Percentiles rank a stretch among this genome's conserved stretches.
Evolutionary conservation across 2,329 filamentous ascomycete species (phyloP).

Genomic region (Chrysoporthe cubensis): DNA sequence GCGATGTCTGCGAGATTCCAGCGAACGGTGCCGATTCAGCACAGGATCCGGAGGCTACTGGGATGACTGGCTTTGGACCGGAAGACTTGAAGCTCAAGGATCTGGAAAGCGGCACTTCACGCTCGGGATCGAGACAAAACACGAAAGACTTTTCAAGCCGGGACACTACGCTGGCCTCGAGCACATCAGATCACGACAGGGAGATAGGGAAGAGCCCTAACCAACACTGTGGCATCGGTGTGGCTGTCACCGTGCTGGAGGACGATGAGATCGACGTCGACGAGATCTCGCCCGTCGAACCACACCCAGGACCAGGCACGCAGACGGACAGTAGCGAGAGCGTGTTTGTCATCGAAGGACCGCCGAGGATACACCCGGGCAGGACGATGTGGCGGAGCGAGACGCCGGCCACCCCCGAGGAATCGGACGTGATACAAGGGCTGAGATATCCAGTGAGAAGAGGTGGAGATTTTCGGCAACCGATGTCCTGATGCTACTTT

Average conservation of each 20-base stretch:
- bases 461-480: background rate
- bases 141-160: constrained; percentile 16
- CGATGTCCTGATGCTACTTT: background rate
- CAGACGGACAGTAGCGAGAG: constrained; percentile 38
- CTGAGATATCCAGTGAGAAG: constrained; percentile 17
- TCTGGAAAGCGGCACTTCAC: constrained; percentile 35
- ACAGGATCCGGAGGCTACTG: constrained; percentile 21
- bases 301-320: constrained; percentile 7
- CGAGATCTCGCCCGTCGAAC: constrained; percentile 24
- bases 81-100: constrained; percentile 44
- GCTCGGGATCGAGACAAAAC: constrained; percentile 4
- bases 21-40: background rate
- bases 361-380: constrained; percentile 27
- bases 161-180: constrained; percentile 11
- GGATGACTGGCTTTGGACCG: constrained; percentile 41
- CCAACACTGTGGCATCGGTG: background rate
- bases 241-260: constrained; percentile 31
- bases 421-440: constrained; percentile 32
- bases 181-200: background rate
- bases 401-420: constrained; percentile 34
- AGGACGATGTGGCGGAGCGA: constrained; percentile 25
- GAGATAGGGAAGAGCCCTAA: background rate
- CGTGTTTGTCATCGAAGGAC: constrained; percentile 42
- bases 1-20: constrained; percentile 26
- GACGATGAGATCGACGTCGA: constrained; percentile 19